Evolutionary conservation across 495 filamentous ascomycete species (phyloP).

Genomic region (Eremomyces bilateralis): DNA sequence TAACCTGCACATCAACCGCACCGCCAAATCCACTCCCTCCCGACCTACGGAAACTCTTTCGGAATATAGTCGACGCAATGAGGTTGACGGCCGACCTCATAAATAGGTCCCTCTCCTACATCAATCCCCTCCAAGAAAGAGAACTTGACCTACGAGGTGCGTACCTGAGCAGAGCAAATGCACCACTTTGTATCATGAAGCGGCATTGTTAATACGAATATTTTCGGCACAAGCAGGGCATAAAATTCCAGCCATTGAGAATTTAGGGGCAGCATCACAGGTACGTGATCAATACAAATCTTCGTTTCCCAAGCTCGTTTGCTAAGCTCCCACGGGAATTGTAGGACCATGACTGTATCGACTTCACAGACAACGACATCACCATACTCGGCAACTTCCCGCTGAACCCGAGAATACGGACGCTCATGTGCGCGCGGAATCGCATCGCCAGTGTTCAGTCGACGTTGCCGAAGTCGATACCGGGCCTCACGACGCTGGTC

Average conservation of each 20-base stretch:
- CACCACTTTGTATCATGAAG: slow-evolving; percentile 59
- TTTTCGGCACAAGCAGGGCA: slow-evolving; percentile 47
- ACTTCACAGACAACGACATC: slow-evolving; percentile 97
- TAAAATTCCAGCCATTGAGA: slow-evolving; percentile 95
- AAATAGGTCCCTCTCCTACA: slow-evolving; percentile 76
- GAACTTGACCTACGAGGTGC: slow-evolving; percentile 99
- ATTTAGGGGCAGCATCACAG: slow-evolving; percentile 46
- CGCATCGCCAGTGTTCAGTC: slow-evolving; percentile 63
- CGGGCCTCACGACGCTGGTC: slow-evolving; percentile 55
- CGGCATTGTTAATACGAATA: slow-evolving; percentile 64
- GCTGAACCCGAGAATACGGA: slow-evolving; percentile 66
- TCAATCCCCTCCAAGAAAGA: slow-evolving; percentile 92
- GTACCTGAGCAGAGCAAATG: slow-evolving; percentile 82
- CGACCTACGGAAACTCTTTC: too few species aligned
- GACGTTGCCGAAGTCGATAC: slow-evolving; percentile 45
- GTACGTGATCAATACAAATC: slow-evolving; percentile 20
- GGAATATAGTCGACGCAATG: too few species aligned
- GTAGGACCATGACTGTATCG: slow-evolving; percentile 76
- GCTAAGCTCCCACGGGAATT: background rate
- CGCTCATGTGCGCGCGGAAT: slow-evolving; percentile 78
- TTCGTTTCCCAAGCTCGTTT: slow-evolving; percentile 30
- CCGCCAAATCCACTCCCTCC: too few species aligned
- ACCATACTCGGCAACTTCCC: slow-evolving; percentile 78
- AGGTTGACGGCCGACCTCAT: slow-evolving; percentile 31
- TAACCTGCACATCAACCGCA: too few species aligned